phyloP scores from a whole-genome alignment of 257 asterid species.

The Avicennia marina region DNA sequence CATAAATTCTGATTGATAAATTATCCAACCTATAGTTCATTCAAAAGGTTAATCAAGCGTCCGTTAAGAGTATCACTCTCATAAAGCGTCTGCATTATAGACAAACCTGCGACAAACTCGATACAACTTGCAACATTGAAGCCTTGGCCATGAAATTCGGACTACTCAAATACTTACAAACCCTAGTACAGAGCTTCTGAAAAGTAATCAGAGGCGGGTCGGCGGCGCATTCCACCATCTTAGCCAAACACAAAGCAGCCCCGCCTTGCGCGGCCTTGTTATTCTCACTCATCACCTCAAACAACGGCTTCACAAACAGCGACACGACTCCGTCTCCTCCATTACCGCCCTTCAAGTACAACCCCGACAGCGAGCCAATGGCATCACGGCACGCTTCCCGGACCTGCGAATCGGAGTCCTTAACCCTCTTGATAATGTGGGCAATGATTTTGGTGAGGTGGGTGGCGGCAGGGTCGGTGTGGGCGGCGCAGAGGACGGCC shows the following conservation, averaged over 20 bases:
- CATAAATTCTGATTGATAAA: not conserved
- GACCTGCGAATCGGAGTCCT: slow-evolving; percentile 88
- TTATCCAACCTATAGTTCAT: not conserved
- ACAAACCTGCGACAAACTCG: slow-evolving; percentile 86
- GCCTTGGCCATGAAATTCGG: slow-evolving; percentile 90
- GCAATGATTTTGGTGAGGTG: slow-evolving; percentile 83
- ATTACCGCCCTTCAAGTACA: slow-evolving; percentile 67
- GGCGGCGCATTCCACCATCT: slow-evolving; percentile 76
- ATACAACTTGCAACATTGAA: slow-evolving; percentile 73
- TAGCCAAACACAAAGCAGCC: slow-evolving; percentile 85
- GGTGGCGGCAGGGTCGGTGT: slow-evolving; percentile 61
- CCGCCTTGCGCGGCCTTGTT: slow-evolving; percentile 86
- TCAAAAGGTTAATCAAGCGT: not conserved
- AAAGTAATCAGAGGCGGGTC: slow-evolving; percentile 57
- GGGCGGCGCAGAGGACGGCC: slow-evolving; percentile 59
- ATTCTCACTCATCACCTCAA: slow-evolving; percentile 91
- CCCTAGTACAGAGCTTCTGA: slow-evolving; percentile 86
- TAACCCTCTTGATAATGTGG: slow-evolving; percentile 73
- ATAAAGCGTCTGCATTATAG: slow-evolving; percentile 10
- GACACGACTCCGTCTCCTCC: slow-evolving; percentile 66
- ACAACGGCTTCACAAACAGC: slow-evolving; percentile 80
- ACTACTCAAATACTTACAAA: slow-evolving; percentile 72
- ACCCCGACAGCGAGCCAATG: slow-evolving; percentile 67
- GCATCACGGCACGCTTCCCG: slow-evolving; percentile 90
- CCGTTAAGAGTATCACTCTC: not conserved